Evolutionary conservation across 2,329 filamentous ascomycete genomes (phyloP), one percentile per base, ranked within the genome.

Genomic region (Aspergillus felis): DNA sequence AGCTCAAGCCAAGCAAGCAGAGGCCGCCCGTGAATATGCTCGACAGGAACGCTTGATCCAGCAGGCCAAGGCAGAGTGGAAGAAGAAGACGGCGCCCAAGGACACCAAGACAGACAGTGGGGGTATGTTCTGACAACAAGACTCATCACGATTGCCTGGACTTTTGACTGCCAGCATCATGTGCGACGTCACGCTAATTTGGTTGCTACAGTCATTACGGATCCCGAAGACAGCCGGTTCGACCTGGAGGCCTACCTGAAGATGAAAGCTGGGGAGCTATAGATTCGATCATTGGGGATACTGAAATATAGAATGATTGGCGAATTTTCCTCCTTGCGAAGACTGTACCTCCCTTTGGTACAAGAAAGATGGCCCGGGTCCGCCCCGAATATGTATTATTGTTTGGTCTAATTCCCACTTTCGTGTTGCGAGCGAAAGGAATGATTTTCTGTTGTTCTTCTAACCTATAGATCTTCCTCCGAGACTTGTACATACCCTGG

Each of bases 41-140:
- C 89, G 91, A 80, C 95, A 97, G 84, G 85, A 92, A 79, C 85
- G 87, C 68, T 83, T 97, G 82, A 97, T 99, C 82, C 81, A 89
- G 71, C 84, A 96, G 79, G 94, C 94, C 66, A 97, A 95, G 86
- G 86, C 87, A 59, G 92, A 94, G 79, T 99, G 88, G 79, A 82
- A 84, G 70, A 94, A 89, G 86, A 90, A 89, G 83, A 88, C 85
- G 71, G 66, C 76, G 62, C 83, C 84, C 57, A 71, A 78, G 65
- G 75, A 77, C 63, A 55, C 68, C 55, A 73, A 76, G 68, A 62
- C 69, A 66, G 57, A 63, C 56, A 66, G 59, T 53, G 73, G 73
- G 63, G 61, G 73, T 75, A 74, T 56, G 73, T 74, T 55, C 67
- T 71, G 54, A 50, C 27, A 20, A 17, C 14, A 38, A 38, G 32